phyloP scores from a whole-genome alignment of 306 rosid species.

The Alnus rubra region DNA sequence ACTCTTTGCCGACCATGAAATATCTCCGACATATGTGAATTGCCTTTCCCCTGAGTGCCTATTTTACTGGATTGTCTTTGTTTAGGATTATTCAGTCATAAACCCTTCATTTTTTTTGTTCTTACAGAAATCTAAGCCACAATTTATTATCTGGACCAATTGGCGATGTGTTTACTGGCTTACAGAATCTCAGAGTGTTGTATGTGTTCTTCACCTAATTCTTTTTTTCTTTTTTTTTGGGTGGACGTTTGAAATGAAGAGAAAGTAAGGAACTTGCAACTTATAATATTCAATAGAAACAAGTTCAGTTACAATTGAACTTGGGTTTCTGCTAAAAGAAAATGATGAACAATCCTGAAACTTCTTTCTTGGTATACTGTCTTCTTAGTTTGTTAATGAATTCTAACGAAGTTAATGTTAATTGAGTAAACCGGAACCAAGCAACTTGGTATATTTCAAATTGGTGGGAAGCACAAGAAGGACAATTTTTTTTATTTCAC shows the following conservation, averaged over 20 bases:
- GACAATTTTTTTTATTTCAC: no score
- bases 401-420: no score
- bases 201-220: constrained; percentile 43
- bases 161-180: constrained; percentile 78
- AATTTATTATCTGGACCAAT: constrained; percentile 74
- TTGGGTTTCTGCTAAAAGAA: constrained; percentile 2
- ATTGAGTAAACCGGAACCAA: no score
- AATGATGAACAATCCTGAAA: neutral
- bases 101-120: constrained; percentile 8
- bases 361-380: no score
- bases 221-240: constrained; percentile 4
- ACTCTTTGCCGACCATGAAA: constrained; percentile 59
- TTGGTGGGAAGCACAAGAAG: no score
- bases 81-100: constrained; percentile 19
- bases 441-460: no score
- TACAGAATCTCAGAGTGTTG: constrained; percentile 77
- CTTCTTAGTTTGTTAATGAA: no score
- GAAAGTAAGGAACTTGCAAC: constrained; percentile 5
- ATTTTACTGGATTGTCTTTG: constrained; percentile 1
- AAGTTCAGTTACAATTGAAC: neutral
- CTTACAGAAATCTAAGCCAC: constrained; percentile 90
- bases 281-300: neutral
- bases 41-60: constrained; percentile 13
- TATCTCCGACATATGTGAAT: constrained; percentile 78
- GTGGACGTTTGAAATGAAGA: constrained; percentile 18